Evolutionary conservation across 2,329 filamentous ascomycete genomes (phyloP).

Genomic region (Scedosporium minutisporum): DNA sequence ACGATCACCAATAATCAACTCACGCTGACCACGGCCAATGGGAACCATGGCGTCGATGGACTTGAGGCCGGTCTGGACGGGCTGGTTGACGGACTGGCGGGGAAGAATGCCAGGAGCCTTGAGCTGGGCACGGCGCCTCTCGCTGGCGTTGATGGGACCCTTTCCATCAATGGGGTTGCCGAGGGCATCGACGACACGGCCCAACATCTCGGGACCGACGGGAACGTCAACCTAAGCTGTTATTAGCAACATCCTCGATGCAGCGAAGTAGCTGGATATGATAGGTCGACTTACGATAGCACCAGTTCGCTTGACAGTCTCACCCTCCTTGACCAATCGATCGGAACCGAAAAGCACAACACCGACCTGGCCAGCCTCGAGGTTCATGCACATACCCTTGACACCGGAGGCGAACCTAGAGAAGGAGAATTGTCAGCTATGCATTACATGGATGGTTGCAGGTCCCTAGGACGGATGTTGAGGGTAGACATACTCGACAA

Average conservation of each 20-base stretch:
- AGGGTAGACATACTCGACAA: conserved; percentile 78
- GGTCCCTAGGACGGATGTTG: background rate
- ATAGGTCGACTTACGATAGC: conserved; percentile 69
- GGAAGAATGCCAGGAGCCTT: conserved; percentile 99
- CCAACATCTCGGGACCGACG: conserved; percentile 84
- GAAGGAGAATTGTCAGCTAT: background rate
- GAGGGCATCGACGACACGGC: conserved; percentile 96
- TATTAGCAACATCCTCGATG: conserved; percentile 14
- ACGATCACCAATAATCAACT: conserved; percentile 99
- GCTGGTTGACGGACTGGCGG: conserved; percentile 93
- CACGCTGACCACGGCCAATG: conserved; percentile 99
- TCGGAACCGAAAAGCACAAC: conserved; percentile 99
- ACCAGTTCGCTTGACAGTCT: conserved; percentile 99
- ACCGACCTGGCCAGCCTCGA: conserved; percentile 99
- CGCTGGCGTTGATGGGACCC: conserved; percentile 85
- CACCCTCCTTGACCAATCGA: conserved; percentile 98
- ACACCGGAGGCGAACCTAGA: conserved; percentile 94
- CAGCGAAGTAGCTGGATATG: background rate
- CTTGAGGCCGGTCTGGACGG: conserved; percentile 98
- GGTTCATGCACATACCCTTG: conserved; percentile 99
- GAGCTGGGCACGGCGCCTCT: conserved; percentile 93
- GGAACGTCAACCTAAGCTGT: conserved; percentile 79
- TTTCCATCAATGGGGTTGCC: conserved; percentile 99
- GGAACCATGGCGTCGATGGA: conserved; percentile 99
- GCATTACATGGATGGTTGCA: background rate